Conservation (phyloP, 176 grass and related monocot genomes). For the Triticum turgidum region DNA sequence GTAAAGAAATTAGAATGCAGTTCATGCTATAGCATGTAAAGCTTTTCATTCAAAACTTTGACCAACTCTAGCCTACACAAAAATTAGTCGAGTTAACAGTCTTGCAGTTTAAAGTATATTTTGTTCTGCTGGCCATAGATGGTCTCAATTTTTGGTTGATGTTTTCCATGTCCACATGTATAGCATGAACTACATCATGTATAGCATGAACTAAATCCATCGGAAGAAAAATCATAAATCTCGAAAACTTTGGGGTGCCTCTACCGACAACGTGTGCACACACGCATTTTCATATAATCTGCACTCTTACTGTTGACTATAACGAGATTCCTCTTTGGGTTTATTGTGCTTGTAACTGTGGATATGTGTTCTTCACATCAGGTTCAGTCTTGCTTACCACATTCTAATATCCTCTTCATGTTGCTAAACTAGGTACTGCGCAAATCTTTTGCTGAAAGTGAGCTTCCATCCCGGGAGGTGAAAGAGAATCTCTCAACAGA, state of each 20-base stretch:
- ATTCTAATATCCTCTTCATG: conserved; percentile 25
- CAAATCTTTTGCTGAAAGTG: conserved; percentile 71
- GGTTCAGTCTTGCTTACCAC: neutral
- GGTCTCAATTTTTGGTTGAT: neutral
- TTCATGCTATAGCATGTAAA: neutral
- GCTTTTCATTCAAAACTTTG: neutral
- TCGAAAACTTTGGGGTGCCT: neutral
- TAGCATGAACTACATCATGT: neutral
- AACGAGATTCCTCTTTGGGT: conserved; percentile 1
- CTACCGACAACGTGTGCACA: neutral
- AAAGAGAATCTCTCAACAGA: conserved; percentile 80
- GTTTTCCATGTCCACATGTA: neutral
- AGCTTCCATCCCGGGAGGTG: conserved; percentile 74
- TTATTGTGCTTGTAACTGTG: neutral
- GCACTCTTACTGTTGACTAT: neutral
- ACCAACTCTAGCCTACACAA: neutral
- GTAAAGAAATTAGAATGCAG: neutral
- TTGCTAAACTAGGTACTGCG: conserved; percentile 64
- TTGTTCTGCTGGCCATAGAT: neutral
- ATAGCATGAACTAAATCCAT: neutral
- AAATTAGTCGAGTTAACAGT: neutral
- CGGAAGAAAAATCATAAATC: neutral
- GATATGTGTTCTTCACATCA: neutral
- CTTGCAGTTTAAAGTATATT: neutral
- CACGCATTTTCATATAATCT: neutral